A percentile compares a stretch with the other conserved stretches of the same genome.
Conservation (phyloP, 140 eudicot genomes). For the Flaveria floridana region DNA sequence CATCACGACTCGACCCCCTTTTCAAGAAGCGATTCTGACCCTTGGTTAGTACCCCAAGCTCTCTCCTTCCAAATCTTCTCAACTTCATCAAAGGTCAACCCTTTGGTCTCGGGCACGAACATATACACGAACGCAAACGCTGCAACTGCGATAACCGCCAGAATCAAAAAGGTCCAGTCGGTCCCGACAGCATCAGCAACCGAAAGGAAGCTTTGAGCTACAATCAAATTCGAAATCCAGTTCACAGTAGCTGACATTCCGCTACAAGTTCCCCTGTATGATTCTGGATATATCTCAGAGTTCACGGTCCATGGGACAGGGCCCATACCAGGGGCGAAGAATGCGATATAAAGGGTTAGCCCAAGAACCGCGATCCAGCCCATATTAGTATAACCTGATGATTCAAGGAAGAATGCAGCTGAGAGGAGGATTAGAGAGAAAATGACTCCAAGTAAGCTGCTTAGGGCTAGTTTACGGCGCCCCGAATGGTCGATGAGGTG, state of each 20-base stretch:
- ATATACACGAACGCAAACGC: constrained; percentile 64
- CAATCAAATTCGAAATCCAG: constrained; percentile 83
- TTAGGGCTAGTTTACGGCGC: constrained; percentile 67
- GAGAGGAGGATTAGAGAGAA: constrained; percentile 63
- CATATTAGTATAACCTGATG: constrained; percentile 38
- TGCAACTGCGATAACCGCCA: constrained; percentile 56
- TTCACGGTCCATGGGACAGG: constrained; percentile 99
- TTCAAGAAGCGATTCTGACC: constrained; percentile 42
- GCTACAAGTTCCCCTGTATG: constrained; percentile 80
- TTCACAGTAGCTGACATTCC: constrained; percentile 98
- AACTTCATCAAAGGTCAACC: constrained; percentile 84
- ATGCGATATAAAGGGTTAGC: constrained; percentile 70
- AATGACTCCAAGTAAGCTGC: constrained; percentile 71
- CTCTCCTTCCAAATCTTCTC: constrained; percentile 79
- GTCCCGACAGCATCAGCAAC: constrained; percentile 80
- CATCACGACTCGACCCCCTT: constrained; percentile 30
- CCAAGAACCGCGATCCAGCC: constrained; percentile 91
- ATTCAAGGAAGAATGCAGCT: constrained; percentile 55
- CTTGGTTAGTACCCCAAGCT: constrained; percentile 48
- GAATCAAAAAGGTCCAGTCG: constrained; percentile 66
- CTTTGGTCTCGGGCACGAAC: constrained; percentile 89
- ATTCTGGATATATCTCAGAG: constrained; percentile 89
- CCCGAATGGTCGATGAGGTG: constrained; percentile 86
- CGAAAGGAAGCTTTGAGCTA: constrained; percentile 84
- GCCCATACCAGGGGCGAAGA: constrained; percentile 98